phyloP scores from a whole-genome alignment of 345 rosid genomes.

The Hypericum perforatum region DNA sequence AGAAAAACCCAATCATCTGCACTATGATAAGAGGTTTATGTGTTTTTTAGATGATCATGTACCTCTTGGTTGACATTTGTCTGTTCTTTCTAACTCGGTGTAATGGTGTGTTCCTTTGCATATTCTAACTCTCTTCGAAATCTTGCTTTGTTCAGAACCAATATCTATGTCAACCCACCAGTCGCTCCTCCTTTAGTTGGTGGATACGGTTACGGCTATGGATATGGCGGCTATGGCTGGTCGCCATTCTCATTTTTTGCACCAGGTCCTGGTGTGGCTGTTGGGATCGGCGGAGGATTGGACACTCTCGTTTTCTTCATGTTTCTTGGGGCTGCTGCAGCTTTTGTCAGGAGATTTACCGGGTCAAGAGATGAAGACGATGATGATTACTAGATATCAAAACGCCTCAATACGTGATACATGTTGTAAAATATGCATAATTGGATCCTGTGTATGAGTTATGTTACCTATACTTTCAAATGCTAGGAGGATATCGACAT shows the following conservation, averaged over 20 bases:
- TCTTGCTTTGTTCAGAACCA: constrained; percentile 44
- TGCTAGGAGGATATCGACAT: too few relatives aligned
- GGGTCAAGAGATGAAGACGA: constrained; percentile 45
- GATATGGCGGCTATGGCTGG: constrained; percentile 96
- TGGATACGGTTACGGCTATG: constrained; percentile 83
- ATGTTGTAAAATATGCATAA: not conserved
- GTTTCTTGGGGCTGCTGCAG: constrained; percentile 74
- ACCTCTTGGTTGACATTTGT: too few relatives aligned
- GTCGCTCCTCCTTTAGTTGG: constrained; percentile 86
- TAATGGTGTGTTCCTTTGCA: not conserved
- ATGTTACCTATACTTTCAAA: too few relatives aligned
- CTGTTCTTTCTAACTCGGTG: not conserved
- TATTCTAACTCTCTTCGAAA: not conserved
- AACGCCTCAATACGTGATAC: too few relatives aligned
- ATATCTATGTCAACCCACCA: constrained; percentile 76
- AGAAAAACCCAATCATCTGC: too few relatives aligned
- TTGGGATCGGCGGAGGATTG: constrained; percentile 81
- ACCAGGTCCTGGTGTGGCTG: constrained; percentile 75
- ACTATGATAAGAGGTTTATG: too few relatives aligned
- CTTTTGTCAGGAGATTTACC: constrained; percentile 49
- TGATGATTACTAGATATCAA: constrained; percentile 30
- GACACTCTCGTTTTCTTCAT: constrained; percentile 52
- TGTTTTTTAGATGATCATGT: too few relatives aligned
- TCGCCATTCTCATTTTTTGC: constrained; percentile 87
- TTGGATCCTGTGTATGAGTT: not conserved